phyloP scores from a whole-genome alignment of 768 basidiomycete genomes.

The Leccinum obscurum region DNA sequence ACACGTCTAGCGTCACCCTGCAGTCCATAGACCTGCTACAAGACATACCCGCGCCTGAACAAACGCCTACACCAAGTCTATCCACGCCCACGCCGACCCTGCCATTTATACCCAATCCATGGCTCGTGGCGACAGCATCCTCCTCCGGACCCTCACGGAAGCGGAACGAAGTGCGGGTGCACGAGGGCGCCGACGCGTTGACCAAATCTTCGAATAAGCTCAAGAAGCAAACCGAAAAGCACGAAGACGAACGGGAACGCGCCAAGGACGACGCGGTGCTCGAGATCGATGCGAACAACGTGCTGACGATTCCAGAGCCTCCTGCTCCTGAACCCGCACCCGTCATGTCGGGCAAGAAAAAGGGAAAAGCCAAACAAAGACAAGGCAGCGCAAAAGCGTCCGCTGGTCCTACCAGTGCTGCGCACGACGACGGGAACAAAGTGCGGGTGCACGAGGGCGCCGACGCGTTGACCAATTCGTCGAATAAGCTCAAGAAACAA shows the following conservation, averaged over 20 bases:
- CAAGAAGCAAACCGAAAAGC: slow-evolving; percentile 61
- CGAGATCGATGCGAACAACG: slow-evolving; percentile 56
- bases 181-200: slow-evolving; percentile 58
- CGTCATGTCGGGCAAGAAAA: slow-evolving; percentile 5
- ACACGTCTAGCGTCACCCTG: slow-evolving; percentile 25
- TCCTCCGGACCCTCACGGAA: slow-evolving; percentile 58
- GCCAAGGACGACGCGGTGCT: slow-evolving; percentile 74
- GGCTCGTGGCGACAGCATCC: slow-evolving; percentile 53
- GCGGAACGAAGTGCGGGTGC: slow-evolving; percentile 70
- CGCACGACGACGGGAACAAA: slow-evolving; percentile 14
- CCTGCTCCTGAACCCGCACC: slow-evolving; percentile 1
- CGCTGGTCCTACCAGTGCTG: slow-evolving; percentile 7
- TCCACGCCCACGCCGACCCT: slow-evolving; percentile 19
- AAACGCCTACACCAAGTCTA: slow-evolving; percentile 11
- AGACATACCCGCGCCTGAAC: slow-evolving; percentile 23
- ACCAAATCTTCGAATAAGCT: slow-evolving; percentile 76
- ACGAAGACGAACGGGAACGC: slow-evolving; percentile 55
- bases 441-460: slow-evolving; percentile 64
- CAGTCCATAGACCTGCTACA: slow-evolving; percentile 56
- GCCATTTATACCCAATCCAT: slow-evolving; percentile 61
- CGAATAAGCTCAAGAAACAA: slow-evolving; percentile 72
- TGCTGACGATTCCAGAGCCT: slow-evolving; percentile 23
- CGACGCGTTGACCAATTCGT: slow-evolving; percentile 59
- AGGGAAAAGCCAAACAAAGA: slow-evolving; percentile 14
- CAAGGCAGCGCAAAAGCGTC: neutral